These are phyloP conservation scores for Neurospora sp. DNA, from an alignment of 495 filamentous ascomycete species.

Conservation along the genomic window DNA sequence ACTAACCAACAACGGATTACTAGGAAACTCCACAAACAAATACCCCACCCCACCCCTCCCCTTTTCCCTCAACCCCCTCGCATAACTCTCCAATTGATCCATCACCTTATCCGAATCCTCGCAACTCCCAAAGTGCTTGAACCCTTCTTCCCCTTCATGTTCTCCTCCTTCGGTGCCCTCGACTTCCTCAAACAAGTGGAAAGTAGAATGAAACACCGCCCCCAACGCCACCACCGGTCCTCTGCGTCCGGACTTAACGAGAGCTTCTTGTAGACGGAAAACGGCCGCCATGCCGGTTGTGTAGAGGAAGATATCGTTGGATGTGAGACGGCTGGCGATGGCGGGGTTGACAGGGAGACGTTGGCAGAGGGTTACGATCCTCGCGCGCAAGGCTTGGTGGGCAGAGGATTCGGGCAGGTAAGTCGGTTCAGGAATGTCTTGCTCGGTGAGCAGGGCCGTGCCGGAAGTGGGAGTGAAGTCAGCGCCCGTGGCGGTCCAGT, in stretches of 20 bases:
- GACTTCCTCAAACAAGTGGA: constrained; percentile 21
- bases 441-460: too few species aligned
- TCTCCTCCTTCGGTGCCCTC: neutral
- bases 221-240: constrained; percentile 22
- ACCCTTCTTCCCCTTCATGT: neutral
- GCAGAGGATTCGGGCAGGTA: constrained; percentile 16
- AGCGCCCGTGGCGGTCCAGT: neutral
- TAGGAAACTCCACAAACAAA: constrained; percentile 37
- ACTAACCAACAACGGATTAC: constrained; percentile 35
- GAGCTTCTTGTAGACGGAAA: constrained; percentile 9
- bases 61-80: constrained; percentile 20
- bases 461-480: too few species aligned
- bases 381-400: constrained; percentile 17
- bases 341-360: too few species aligned
- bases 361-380: constrained; percentile 26
- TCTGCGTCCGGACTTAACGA: constrained; percentile 6
- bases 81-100: constrained; percentile 27
- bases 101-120: constrained; percentile 22
- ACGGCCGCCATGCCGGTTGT: constrained; percentile 40
- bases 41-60: constrained; percentile 21
- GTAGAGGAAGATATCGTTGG: constrained; percentile 34
- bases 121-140: constrained; percentile 29
- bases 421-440: too few species aligned
- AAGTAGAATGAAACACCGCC: constrained; percentile 28
- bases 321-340: neutral